Percentiles rank a stretch among this genome's conserved stretches.
phyloP scores from a whole-genome alignment of 73 alveolate genomes.

The Uronychia setigera region DNA sequence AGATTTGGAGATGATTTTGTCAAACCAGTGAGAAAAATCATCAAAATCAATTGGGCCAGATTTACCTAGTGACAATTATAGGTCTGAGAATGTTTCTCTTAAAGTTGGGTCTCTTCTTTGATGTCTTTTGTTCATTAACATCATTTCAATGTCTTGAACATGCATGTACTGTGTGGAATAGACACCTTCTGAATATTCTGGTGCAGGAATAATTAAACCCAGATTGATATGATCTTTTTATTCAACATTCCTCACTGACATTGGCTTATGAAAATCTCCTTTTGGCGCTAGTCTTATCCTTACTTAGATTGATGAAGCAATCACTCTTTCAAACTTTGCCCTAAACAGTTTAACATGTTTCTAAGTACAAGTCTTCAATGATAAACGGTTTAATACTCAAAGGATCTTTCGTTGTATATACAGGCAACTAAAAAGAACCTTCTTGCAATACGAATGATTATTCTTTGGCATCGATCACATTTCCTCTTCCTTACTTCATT shows the following conservation, averaged over 20 bases:
- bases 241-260: constrained; percentile 71
- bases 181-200: constrained; percentile 71
- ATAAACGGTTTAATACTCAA: constrained; percentile 70
- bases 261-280: constrained; percentile 73
- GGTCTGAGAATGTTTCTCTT: constrained; percentile 43
- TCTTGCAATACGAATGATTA: constrained; percentile 70
- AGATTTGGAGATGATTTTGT: too few relatives aligned
- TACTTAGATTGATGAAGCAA: constrained; percentile 76
- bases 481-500: constrained; percentile 52
- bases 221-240: constrained; percentile 65
- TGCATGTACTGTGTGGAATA: constrained; percentile 67
- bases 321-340: constrained; percentile 71
- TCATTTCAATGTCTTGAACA: constrained; percentile 67
- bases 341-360: background rate
- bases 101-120: constrained; percentile 64
- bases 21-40: constrained; percentile 21
- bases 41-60: constrained; percentile 4
- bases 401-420: constrained; percentile 77
- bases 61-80: background rate
- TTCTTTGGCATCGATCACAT: constrained; percentile 70
- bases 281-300: constrained; percentile 80
- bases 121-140: constrained; percentile 61
- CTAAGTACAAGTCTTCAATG: constrained; percentile 47
- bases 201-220: constrained; percentile 78
- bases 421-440: constrained; percentile 80